Evolutionary conservation across 805 yeast species (phyloP), one percentile per base, ranked within the genome.

Genomic region (Saccharomycopsis sp.): DNA sequence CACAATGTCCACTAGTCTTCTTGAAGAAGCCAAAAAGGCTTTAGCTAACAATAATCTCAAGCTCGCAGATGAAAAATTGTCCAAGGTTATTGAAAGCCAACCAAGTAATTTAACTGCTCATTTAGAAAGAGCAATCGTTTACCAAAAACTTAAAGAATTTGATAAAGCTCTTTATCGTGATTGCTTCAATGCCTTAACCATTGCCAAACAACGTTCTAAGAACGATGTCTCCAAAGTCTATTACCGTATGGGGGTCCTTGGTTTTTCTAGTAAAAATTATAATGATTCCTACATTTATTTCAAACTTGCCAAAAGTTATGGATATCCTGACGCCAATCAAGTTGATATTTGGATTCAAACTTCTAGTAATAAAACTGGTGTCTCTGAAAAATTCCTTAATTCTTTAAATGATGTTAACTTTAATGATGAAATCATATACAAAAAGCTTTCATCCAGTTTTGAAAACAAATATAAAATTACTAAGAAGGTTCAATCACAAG

Each of bases 231-330:
- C 70, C 1, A 51, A 61, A 15, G 67, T 73, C 26, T 62, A 69
- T 49, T 74, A 69, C 49, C 60, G 74, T 18, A 57, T 67, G 38
- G 75, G 74, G 4, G 57, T 76, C 41, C 57, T 61, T n/a, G 61
- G 60, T 42, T 75, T 63, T 52, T 60, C 63, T 30, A 55, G 59
- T 41, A 74, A 72, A 50, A 54, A 66, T 2, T 67, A 56, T 45
- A 46, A 45, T 4, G 51, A 52, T 18, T 72, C 84, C 0, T 50
- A 61, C n/a, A 53, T 50, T 15, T 63, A 64, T 44, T 60, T 76
- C 39, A 45, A 52, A 2, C 54, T 57, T 44, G 74, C 80, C 4
- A 55, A 61, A 26, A 59, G 61, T 32, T 61, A 56, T 43, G 65
- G 62, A 33, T 62, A 66, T 45, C 50, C 52, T n/a, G 78, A 74